phyloP scores from a whole-genome alignment of 2,329 filamentous ascomycete species.

The Rhexocercosporidium sp. region DNA sequence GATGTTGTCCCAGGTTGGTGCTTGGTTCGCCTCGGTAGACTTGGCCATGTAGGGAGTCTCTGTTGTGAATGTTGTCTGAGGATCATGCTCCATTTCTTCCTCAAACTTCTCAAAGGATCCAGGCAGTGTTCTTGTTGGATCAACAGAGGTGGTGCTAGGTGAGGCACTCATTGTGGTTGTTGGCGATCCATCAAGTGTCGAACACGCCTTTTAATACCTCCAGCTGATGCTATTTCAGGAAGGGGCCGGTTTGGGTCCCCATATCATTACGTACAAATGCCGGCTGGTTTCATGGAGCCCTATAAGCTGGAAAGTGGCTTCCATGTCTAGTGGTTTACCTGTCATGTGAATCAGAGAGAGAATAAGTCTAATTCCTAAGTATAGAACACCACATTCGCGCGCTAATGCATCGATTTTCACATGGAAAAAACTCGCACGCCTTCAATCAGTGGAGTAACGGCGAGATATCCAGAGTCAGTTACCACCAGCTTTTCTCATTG shows the following conservation, averaged over 20 bases:
- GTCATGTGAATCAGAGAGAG: no score
- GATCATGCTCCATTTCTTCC: constrained; percentile 12
- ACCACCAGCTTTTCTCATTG: no score
- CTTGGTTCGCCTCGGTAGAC: constrained; percentile 1
- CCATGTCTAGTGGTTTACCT: no score
- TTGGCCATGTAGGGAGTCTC: constrained; percentile 12
- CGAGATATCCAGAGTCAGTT: no score
- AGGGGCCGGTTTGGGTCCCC: constrained; percentile 1
- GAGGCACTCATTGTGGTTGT: constrained; percentile 11
- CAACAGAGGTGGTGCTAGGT: neutral
- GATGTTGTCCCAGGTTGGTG: constrained; percentile 11
- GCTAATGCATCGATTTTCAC: no score
- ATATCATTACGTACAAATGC: no score
- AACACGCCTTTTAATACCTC: constrained; percentile 17
- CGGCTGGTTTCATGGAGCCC: no score
- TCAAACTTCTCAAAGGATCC: neutral
- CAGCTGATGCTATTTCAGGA: constrained; percentile 16
- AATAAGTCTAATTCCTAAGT: no score
- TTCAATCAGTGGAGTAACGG: no score
- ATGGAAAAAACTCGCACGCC: no score
- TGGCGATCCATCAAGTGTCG: constrained; percentile 6
- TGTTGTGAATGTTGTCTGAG: neutral
- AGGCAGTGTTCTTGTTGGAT: constrained; percentile 8
- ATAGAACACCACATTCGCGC: no score
- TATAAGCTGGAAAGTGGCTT: no score